phyloP scores from a whole-genome alignment of 1,284 basidiomycete species.

The Tremellales sp. region DNA sequence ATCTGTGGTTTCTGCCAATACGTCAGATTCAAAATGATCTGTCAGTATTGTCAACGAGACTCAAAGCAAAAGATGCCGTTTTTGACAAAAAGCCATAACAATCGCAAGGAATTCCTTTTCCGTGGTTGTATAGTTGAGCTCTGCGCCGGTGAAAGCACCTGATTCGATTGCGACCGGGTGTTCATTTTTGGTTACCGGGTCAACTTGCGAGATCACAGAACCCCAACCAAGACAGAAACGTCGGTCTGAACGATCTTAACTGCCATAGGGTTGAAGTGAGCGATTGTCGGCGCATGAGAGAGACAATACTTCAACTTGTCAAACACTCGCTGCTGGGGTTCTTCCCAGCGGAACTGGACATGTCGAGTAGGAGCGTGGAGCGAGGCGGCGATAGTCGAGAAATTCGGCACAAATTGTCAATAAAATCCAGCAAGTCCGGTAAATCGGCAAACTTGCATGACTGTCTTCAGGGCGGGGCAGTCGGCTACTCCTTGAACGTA shows the following conservation, averaged over 20 bases:
- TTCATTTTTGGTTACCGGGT: slow-evolving; percentile 25
- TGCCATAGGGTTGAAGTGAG: slow-evolving; percentile 42
- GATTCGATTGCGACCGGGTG: slow-evolving; percentile 48
- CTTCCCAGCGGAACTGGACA: slow-evolving; percentile 7
- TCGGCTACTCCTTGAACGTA: slow-evolving; percentile 41
- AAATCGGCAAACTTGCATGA: slow-evolving; percentile 46
- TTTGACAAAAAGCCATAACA: slow-evolving; percentile 47
- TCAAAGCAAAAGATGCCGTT: slow-evolving; percentile 48
- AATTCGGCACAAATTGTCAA: slow-evolving; percentile 49
- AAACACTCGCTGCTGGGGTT: slow-evolving; percentile 37
- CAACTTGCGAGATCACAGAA: slow-evolving; percentile 32
- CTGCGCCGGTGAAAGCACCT: slow-evolving; percentile 34
- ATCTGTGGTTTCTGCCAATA: slow-evolving; percentile 48
- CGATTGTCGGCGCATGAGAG: slow-evolving; percentile 44
- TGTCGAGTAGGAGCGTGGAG: slow-evolving; percentile 26
- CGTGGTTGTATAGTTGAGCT: slow-evolving; percentile 54
- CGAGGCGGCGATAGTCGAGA: slow-evolving; percentile 41
- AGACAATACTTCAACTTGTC: slow-evolving; percentile 32
- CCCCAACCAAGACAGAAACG: slow-evolving; percentile 39
- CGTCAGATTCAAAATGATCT: slow-evolving; percentile 53
- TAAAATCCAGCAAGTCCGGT: slow-evolving; percentile 51
- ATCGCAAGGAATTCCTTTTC: slow-evolving; percentile 55
- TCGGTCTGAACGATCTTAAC: slow-evolving; percentile 42
- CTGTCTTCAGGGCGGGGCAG: slow-evolving; percentile 47
- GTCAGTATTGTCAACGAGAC: slow-evolving; percentile 42